phyloP scores from a whole-genome alignment of 352 stramenopile species.

The Globisporangium viniferum region DNA sequence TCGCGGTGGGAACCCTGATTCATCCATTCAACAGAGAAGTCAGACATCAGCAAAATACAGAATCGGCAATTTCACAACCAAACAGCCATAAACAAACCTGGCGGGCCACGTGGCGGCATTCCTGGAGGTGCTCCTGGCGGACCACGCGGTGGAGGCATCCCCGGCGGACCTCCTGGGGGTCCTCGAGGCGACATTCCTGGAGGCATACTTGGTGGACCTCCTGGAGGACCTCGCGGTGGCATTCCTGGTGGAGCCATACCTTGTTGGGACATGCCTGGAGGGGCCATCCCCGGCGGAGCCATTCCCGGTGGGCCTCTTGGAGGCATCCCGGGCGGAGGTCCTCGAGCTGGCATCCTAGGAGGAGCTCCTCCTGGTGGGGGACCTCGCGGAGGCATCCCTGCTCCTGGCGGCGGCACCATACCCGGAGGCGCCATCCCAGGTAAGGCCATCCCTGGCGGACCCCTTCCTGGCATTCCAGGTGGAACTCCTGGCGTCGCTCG shows the following conservation, averaged over 20 bases:
- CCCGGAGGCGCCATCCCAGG: slow-evolving; percentile 14
- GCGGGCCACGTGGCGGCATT: slow-evolving; percentile 19
- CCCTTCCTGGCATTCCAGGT: too few relatives aligned
- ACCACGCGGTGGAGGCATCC: slow-evolving; percentile 17
- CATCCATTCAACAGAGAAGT: background rate
- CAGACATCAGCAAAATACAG: background rate
- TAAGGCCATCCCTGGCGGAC: background rate
- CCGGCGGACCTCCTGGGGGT: slow-evolving; percentile 19
- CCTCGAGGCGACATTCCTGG: slow-evolving; percentile 24
- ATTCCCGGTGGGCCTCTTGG: slow-evolving; percentile 13
- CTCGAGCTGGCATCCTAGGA: too few relatives aligned
- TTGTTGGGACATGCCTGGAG: too few relatives aligned
- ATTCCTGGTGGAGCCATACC: background rate
- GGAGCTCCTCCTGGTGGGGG: too few relatives aligned
- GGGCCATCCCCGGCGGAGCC: too few relatives aligned
- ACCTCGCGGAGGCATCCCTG: slow-evolving; percentile 7
- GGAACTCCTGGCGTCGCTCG: background rate
- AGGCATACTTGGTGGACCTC: slow-evolving; percentile 17
- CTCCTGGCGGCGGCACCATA: slow-evolving; percentile 12
- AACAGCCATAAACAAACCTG: slow-evolving; percentile 14
- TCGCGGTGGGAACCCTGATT: slow-evolving; percentile 20
- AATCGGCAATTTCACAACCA: background rate
- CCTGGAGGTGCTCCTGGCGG: slow-evolving; percentile 21
- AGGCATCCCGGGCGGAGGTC: background rate
- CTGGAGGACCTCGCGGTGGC: slow-evolving; percentile 10